Conservation (phyloP, 2,329 filamentous ascomycete species). For the Aspergillus terreus region DNA sequence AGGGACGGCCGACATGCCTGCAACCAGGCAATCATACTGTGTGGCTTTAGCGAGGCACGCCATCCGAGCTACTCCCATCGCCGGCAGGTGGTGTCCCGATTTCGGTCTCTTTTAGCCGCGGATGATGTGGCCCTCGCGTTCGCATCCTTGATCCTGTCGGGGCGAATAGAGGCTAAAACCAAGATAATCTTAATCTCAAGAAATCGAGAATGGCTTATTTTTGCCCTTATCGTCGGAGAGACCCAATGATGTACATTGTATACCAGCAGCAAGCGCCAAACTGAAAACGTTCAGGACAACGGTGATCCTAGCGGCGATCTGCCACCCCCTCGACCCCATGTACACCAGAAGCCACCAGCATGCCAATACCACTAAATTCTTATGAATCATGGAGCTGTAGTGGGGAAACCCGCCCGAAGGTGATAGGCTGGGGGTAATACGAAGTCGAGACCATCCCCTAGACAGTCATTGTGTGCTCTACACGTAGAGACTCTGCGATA, state of each 20-base stretch:
- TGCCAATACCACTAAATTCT: constrained; percentile 6
- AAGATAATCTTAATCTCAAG: no score
- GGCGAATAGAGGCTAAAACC: no score
- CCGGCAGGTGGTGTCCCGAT: neutral
- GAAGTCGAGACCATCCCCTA: constrained; percentile 11
- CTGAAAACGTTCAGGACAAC: constrained; percentile 12
- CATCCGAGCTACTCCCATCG: constrained; percentile 7
- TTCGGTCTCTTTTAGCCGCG: neutral
- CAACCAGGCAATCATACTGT: neutral
- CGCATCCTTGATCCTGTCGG: no score
- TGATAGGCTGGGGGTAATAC: constrained; percentile 13
- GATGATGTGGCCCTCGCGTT: no score
- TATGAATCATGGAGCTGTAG: constrained; percentile 21
- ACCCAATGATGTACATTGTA: neutral
- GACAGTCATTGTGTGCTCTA: neutral
- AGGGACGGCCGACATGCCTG: no score
- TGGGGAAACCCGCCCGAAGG: constrained; percentile 13
- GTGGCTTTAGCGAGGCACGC: constrained; percentile 3
- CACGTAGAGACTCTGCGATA: neutral
- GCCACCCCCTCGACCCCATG: constrained; percentile 12
- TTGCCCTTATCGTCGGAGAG: neutral
- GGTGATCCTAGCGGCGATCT: constrained; percentile 33
- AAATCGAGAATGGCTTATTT: no score
- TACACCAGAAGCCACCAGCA: constrained; percentile 10
- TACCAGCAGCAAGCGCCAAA: neutral